Evolutionary conservation across 2,329 filamentous ascomycete genomes (phyloP), one percentile per base, ranked within the genome.

Genomic region (Elsinoe fawcettii): DNA sequence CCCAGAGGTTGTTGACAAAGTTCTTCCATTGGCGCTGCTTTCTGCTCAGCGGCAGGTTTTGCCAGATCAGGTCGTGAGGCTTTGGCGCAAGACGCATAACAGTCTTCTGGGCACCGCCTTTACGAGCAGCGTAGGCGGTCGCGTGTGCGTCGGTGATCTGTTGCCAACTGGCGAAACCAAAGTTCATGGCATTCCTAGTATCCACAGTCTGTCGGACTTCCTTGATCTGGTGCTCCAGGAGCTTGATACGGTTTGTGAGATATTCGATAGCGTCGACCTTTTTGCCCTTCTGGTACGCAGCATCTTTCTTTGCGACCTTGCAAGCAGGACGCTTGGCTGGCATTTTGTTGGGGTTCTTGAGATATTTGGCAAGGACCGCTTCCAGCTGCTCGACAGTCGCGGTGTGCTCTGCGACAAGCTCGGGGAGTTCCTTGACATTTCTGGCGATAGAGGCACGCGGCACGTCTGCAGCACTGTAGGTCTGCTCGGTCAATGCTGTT

Each of bases 191-290:
- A 68, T 92, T 89, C 51, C 91, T 84, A 69, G 86, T 90, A 71
- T 97, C 92, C 6, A 99, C 84, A 1, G 84, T 84, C 37, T 83
- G 80, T 11, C 93, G 84, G 1, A 91, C 87, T 61, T 93, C 84
- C 67, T 87, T 89, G 71, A 99, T 90, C 67, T 95, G 83, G 9
- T 83, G 71, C 69, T 97, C 92, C 34, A 99, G 78, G 49, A 85
- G 80, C 63, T 84, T 84, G 67, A 99, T 96, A 16, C 91, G 85
- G 55, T 86, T 81, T 0, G 90, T 95, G 56, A 95, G 77, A 66
- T 96, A 97, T 61, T 96, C 89, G 66, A 99, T 97, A 16, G 93
- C 90, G 68, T 99, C 93, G 3, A 97, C 81, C 68, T 90, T 92
- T 62, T 88, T 82, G 12, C 82, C 82, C 32, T 80, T 81, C 22